Percentiles rank a stretch among this genome's conserved stretches.
These are phyloP conservation scores for Amylocystis lapponica DNA, from an alignment of 768 basidiomycete species.

Conservation along the genomic window DNA sequence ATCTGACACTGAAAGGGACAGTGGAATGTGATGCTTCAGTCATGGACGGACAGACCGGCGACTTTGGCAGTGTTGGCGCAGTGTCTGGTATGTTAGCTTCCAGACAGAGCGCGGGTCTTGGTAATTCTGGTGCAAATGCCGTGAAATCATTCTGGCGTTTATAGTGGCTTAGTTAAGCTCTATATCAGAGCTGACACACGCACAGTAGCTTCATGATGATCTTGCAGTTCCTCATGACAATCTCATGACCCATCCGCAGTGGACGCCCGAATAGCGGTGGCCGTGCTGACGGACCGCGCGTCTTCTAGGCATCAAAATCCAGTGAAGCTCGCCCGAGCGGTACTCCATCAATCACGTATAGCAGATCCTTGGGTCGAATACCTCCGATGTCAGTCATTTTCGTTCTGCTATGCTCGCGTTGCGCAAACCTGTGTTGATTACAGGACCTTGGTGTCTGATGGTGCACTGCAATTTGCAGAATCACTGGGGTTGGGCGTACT, in stretches of 20 bases:
- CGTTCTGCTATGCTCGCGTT: no score
- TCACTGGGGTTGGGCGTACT: slow-evolving; percentile 28
- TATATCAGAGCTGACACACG: no score
- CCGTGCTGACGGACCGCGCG: no score
- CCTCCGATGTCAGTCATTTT: slow-evolving; percentile 53
- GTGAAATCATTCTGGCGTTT: background rate
- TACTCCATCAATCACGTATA: slow-evolving; percentile 49
- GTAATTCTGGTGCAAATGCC: no score
- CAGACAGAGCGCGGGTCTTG: no score
- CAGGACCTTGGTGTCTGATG: slow-evolving; percentile 57
- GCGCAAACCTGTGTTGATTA: background rate
- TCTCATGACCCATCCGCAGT: no score
- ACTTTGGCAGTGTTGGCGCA: slow-evolving; percentile 75
- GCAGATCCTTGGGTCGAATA: slow-evolving; percentile 55
- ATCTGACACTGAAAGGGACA: slow-evolving; percentile 63
- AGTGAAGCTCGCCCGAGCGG: slow-evolving; percentile 48
- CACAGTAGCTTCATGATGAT: no score
- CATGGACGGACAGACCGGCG: slow-evolving; percentile 43
- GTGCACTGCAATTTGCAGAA: slow-evolving; percentile 53
- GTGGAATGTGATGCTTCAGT: slow-evolving; percentile 83
- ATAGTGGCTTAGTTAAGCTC: background rate
- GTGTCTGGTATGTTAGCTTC: slow-evolving; percentile 52
- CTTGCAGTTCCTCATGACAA: no score
- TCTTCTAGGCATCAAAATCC: slow-evolving; percentile 60
- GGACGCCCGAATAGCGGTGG: no score